Evolutionary conservation across 495 filamentous ascomycete species (phyloP).

Genomic region (Pseudevernia furfuracea): DNA sequence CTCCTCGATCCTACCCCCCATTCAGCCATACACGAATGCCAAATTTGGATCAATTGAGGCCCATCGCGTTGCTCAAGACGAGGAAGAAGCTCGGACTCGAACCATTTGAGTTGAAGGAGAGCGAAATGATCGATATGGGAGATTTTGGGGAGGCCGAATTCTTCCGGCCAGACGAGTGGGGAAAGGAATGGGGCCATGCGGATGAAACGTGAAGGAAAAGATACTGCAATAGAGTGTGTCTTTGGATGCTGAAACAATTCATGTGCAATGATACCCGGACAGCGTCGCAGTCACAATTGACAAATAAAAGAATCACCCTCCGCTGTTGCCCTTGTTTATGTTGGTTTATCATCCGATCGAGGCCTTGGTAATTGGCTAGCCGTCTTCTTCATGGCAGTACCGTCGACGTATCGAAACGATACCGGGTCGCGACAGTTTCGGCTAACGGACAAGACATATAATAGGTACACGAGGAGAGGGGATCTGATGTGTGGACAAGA

Average conservation of each 20-base stretch:
- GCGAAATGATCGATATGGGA: constrained; percentile 16
- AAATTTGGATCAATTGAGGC: constrained; percentile 12
- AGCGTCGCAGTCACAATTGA: neutral
- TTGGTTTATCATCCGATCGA: neutral
- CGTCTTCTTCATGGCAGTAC: neutral
- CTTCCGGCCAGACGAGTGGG: constrained; percentile 16
- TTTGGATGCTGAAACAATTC: neutral
- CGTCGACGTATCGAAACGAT: neutral
- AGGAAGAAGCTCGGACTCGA: constrained; percentile 7
- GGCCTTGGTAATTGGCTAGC: neutral
- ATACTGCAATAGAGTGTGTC: neutral
- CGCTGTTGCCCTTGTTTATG: neutral
- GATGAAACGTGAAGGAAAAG: constrained; percentile 1
- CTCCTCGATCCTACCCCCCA: constrained; percentile 2
- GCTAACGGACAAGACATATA: neutral
- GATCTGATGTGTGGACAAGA: neutral
- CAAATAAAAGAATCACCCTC: neutral
- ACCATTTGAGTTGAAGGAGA: constrained; percentile 21
- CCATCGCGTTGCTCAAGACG: constrained; percentile 10
- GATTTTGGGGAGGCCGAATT: constrained; percentile 26
- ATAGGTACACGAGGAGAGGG: neutral
- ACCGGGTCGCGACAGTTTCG: neutral
- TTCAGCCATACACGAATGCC: constrained; percentile 20
- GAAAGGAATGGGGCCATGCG: neutral
- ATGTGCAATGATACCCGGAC: neutral